These are phyloP conservation scores for Salix viminalis DNA, from an alignment of 345 rosid species.

Conservation along the genomic window DNA sequence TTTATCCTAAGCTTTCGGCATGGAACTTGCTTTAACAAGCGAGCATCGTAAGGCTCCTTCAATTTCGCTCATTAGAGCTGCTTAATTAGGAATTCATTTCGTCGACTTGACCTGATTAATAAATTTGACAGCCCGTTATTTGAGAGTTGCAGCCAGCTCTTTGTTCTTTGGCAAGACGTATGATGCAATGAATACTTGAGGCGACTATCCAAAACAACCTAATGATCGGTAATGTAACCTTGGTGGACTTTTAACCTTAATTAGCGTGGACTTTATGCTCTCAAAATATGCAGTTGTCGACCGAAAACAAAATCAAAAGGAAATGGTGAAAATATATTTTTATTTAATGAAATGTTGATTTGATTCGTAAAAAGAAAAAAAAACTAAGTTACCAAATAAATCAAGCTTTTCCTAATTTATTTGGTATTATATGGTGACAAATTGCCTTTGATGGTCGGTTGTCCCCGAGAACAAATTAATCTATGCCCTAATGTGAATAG, in stretches of 20 bases:
- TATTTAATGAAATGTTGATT: too few relatives aligned
- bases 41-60: background rate
- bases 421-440: background rate
- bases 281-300: background rate
- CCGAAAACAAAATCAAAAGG: too few relatives aligned
- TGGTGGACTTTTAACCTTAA: background rate
- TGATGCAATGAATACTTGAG: background rate
- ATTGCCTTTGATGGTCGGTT: conserved; percentile 3
- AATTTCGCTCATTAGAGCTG: background rate
- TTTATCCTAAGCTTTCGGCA: background rate
- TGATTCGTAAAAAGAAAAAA: too few relatives aligned
- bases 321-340: too few relatives aligned
- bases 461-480: background rate
- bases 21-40: background rate
- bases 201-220: background rate
- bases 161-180: background rate
- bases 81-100: background rate
- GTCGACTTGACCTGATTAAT: too few relatives aligned
- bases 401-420: background rate
- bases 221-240: background rate
- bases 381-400: too few relatives aligned
- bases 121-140: too few relatives aligned
- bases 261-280: background rate
- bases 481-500: background rate
- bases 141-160: background rate